Conservation (phyloP, 2,329 filamentous ascomycete genomes). For the Achaetomium macrosporum region DNA sequence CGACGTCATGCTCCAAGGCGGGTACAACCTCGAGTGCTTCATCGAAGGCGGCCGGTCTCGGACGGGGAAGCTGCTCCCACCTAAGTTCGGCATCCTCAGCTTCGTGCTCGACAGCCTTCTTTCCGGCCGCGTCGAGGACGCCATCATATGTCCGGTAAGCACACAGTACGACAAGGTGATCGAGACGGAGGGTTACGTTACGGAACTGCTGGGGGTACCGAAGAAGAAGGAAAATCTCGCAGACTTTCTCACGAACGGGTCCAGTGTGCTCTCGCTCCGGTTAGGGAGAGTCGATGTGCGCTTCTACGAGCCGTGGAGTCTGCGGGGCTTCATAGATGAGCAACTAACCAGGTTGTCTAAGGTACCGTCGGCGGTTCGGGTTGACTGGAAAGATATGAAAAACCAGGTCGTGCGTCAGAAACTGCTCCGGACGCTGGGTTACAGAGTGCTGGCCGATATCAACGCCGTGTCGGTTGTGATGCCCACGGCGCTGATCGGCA, state of each 20-base stretch:
- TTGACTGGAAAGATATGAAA: constrained; percentile 42
- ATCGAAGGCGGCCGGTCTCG: constrained; percentile 91
- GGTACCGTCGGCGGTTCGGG: constrained; percentile 42
- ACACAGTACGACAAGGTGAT: constrained; percentile 99
- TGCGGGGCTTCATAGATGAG: constrained; percentile 72
- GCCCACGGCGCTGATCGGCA: constrained; percentile 94
- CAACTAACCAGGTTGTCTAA: constrained; percentile 58
- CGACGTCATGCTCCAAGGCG: constrained; percentile 81
- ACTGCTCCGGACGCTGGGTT: constrained; percentile 79
- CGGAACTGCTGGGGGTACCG: constrained; percentile 84
- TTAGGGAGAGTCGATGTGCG: constrained; percentile 90
- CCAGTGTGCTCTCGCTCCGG: constrained; percentile 80
- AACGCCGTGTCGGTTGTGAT: constrained; percentile 96
- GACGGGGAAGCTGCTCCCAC: constrained; percentile 87
- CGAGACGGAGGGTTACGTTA: constrained; percentile 94
- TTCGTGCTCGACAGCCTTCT: constrained; percentile 88
- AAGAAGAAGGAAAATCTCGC: constrained; percentile 93
- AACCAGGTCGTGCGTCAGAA: constrained; percentile 57
- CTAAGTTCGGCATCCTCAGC: constrained; percentile 90
- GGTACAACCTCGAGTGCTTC: constrained; percentile 95
- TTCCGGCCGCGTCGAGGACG: constrained; percentile 81
- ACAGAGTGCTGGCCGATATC: constrained; percentile 88
- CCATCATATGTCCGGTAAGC: constrained; percentile 90
- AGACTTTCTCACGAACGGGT: constrained; percentile 78
- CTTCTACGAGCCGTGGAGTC: constrained; percentile 94